phyloP scores from a whole-genome alignment of 1,139 yeast species.

The Groenewaldozyma sp. region DNA sequence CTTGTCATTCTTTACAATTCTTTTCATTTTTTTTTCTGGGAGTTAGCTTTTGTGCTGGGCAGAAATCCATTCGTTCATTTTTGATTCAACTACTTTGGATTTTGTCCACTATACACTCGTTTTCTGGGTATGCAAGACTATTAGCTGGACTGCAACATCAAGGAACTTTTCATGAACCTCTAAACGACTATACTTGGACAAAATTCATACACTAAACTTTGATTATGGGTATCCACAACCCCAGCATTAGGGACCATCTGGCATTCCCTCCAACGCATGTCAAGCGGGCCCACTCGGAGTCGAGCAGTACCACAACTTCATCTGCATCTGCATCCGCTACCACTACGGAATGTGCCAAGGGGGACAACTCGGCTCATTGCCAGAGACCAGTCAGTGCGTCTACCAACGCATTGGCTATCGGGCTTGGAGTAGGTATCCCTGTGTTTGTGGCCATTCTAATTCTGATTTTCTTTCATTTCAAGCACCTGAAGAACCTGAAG shows the following conservation, averaged over 20 bases:
- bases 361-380: conserved; percentile 19
- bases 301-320: no score
- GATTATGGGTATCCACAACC: no score
- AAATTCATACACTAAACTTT: no score
- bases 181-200: no score
- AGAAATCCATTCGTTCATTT: not conserved
- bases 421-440: conserved; percentile 34
- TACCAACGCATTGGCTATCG: conserved; percentile 29
- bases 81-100: no score
- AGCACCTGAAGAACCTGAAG: conserved; percentile 26
- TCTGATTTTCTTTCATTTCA: conserved; percentile 26
- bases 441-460: conserved; percentile 25
- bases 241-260: no score
- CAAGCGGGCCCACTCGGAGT: not conserved
- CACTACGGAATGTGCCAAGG: conserved; percentile 6
- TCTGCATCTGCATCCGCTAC: not conserved
- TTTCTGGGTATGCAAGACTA: no score
- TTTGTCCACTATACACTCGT: no score
- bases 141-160: no score
- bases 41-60: not conserved
- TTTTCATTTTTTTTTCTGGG: not conserved
- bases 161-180: no score
- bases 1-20: not conserved
- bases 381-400: conserved; percentile 20
- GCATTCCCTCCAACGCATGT: not conserved